These are phyloP conservation scores for Catenaria anguillulae DNA, from an alignment of 371 early-diverging fungal species.

Conservation along the genomic window DNA sequence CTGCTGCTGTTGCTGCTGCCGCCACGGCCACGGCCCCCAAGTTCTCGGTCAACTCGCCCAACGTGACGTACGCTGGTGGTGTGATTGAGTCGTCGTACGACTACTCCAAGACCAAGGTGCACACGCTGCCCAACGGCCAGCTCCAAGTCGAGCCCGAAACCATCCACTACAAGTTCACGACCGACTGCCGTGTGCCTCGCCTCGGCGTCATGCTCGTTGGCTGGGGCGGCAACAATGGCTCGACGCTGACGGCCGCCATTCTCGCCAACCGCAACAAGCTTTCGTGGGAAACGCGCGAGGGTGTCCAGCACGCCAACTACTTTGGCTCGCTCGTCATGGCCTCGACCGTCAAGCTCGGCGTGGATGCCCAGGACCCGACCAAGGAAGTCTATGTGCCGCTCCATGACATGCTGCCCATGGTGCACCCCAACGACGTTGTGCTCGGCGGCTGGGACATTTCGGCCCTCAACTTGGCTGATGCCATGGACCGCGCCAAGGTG, in stretches of 20 bases:
- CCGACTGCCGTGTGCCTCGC: slow-evolving; percentile 57
- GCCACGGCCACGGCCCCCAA: slow-evolving; percentile 26
- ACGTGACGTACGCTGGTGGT: slow-evolving; percentile 69
- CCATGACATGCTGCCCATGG: slow-evolving; percentile 80
- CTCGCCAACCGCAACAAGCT: slow-evolving; percentile 74
- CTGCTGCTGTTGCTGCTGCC: too few relatives aligned
- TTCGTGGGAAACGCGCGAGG: slow-evolving; percentile 83
- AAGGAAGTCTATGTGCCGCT: slow-evolving; percentile 81
- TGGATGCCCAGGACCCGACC: slow-evolving; percentile 45
- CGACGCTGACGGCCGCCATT: slow-evolving; percentile 88
- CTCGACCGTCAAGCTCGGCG: slow-evolving; percentile 86
- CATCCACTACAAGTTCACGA: slow-evolving; percentile 74
- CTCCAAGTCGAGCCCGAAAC: slow-evolving; percentile 67
- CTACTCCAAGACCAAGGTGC: slow-evolving; percentile 7
- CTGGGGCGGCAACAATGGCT: slow-evolving; percentile 97
- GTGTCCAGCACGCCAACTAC: slow-evolving; percentile 83
- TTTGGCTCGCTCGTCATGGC: slow-evolving; percentile 88
- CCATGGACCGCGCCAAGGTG: slow-evolving; percentile 87
- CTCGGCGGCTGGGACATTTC: slow-evolving; percentile 96
- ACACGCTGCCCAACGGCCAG: slow-evolving; percentile 22
- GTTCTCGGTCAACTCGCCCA: slow-evolving; percentile 72
- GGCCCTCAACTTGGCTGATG: slow-evolving; percentile 59
- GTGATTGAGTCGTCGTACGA: slow-evolving; percentile 9
- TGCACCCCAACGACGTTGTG: slow-evolving; percentile 86
- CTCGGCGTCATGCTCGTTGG: slow-evolving; percentile 92